These are phyloP conservation scores for Monosporascus sp. DNA, from an alignment of 2,329 filamentous ascomycete genomes.

Conservation along the genomic window DNA sequence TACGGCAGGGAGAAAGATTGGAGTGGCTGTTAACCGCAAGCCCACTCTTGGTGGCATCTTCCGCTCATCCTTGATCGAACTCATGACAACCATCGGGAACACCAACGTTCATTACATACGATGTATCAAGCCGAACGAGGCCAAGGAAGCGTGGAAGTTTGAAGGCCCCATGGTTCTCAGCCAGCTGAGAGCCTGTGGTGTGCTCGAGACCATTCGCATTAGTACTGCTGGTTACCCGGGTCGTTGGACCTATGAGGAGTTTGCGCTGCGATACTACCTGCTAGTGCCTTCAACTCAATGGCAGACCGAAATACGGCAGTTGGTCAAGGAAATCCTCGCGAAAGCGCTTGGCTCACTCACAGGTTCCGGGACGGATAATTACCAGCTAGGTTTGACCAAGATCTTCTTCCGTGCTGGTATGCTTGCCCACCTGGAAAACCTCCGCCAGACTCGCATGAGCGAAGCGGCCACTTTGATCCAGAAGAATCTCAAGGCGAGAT, in stretches of 20 bases:
- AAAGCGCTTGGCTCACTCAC: constrained; percentile 79
- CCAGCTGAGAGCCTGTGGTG: constrained; percentile 95
- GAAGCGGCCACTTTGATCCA: constrained; percentile 96
- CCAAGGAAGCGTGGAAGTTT: constrained; percentile 94
- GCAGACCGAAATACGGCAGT: constrained; percentile 89
- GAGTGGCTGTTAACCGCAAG: constrained; percentile 89
- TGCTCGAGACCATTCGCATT: constrained; percentile 95
- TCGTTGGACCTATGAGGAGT: constrained; percentile 98
- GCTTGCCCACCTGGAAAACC: constrained; percentile 94
- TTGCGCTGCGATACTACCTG: constrained; percentile 97
- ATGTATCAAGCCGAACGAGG: constrained; percentile 98
- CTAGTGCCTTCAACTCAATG: constrained; percentile 82
- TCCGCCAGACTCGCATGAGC: constrained; percentile 84
- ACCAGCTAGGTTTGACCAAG: constrained; percentile 95
- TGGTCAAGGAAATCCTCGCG: constrained; percentile 87
- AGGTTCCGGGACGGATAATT: constrained; percentile 78
- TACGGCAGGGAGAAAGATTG: constrained; percentile 77
- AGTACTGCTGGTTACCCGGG: constrained; percentile 96
- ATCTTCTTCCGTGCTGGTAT: constrained; percentile 99
- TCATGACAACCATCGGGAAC: constrained; percentile 96
- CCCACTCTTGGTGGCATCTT: constrained; percentile 97
- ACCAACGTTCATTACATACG: constrained; percentile 99
- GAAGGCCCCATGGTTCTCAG: constrained; percentile 98
- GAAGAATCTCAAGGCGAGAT: constrained; percentile 94
- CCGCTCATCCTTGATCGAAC: constrained; percentile 94